Conservation (phyloP, 2,329 filamentous ascomycete genomes). For the Cercospora citrullina region DNA sequence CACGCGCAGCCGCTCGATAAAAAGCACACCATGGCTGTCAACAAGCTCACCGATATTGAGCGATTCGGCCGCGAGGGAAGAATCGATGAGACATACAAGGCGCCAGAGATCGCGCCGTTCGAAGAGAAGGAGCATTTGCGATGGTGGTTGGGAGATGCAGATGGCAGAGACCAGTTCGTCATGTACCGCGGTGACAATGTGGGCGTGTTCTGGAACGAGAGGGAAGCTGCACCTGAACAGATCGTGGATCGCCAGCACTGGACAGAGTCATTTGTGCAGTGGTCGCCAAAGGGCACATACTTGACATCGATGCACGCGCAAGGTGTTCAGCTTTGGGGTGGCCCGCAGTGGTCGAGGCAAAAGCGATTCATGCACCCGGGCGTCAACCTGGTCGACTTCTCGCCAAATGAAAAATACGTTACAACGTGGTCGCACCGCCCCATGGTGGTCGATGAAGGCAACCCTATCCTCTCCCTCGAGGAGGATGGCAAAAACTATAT, state of each 20-base stretch:
- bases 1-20: slow-evolving; percentile 89
- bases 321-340: slow-evolving; percentile 97
- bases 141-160: slow-evolving; percentile 87
- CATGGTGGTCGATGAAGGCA: slow-evolving; percentile 86
- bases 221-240: slow-evolving; percentile 82
- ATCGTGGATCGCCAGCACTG: slow-evolving; percentile 92
- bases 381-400: slow-evolving; percentile 95
- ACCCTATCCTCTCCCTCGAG: slow-evolving; percentile 72
- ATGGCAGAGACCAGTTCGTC: slow-evolving; percentile 90
- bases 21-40: slow-evolving; percentile 91
- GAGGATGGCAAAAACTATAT: slow-evolving; percentile 99
- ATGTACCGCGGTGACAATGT: slow-evolving; percentile 92
- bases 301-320: slow-evolving; percentile 93
- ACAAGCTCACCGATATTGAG: slow-evolving; percentile 98
- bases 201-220: slow-evolving; percentile 97
- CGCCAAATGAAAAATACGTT: slow-evolving; percentile 86
- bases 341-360: slow-evolving; percentile 81
- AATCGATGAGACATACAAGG: slow-evolving; percentile 84
- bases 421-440: slow-evolving; percentile 96
- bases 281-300: slow-evolving; percentile 93
- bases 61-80: slow-evolving; percentile 92
- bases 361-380: slow-evolving; percentile 93
- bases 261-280: slow-evolving; percentile 98
- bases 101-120: slow-evolving; percentile 81
- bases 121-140: slow-evolving; percentile 89